A percentile compares a stretch with the other conserved stretches of the same genome.
Conservation (phyloP, 2,329 filamentous ascomycete genomes). For the Aureobasidium sp. region DNA sequence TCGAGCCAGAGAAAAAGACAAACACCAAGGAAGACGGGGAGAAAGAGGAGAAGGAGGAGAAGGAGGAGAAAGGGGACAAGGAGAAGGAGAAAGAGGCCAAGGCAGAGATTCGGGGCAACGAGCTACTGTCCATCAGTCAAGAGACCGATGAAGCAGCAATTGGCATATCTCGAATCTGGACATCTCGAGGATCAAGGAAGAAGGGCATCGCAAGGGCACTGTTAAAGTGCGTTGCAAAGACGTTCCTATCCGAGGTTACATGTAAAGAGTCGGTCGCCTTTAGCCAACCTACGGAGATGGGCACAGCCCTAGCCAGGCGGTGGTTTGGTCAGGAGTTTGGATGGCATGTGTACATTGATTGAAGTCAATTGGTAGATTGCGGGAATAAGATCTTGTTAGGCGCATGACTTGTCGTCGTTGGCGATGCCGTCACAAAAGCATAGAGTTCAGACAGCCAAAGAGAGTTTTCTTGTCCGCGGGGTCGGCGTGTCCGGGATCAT, state of each 20-base stretch:
- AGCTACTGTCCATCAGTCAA: constrained; percentile 34
- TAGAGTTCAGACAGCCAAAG: background rate
- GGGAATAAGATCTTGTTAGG: background rate
- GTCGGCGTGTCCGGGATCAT: background rate
- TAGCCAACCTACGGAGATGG: constrained; percentile 57
- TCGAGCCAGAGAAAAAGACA: constrained; percentile 18
- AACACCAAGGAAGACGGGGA: too few relatives aligned
- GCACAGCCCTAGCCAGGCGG: constrained; percentile 46
- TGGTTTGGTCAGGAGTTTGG: constrained; percentile 48
- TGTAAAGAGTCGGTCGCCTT: constrained; percentile 50
- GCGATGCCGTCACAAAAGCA: background rate
- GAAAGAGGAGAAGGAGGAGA: too few relatives aligned
- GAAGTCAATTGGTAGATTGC: background rate
- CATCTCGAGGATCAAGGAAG: constrained; percentile 45
- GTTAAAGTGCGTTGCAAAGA: constrained; percentile 45
- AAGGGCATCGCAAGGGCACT: constrained; percentile 50
- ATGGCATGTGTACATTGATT: constrained; percentile 54
- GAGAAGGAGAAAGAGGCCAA: background rate
- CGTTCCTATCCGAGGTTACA: constrained; percentile 48
- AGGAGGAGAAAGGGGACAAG: constrained; percentile 11
- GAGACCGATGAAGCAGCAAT: constrained; percentile 42
- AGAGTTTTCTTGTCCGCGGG: background rate
- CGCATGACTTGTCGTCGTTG: constrained; percentile 1
- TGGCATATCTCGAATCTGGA: constrained; percentile 59
- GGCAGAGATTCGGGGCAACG: background rate